Percentiles rank a stretch among this genome's conserved stretches.
phyloP scores from a whole-genome alignment of 2,329 filamentous ascomycete species.

The Thielaviopsis euricoi region DNA sequence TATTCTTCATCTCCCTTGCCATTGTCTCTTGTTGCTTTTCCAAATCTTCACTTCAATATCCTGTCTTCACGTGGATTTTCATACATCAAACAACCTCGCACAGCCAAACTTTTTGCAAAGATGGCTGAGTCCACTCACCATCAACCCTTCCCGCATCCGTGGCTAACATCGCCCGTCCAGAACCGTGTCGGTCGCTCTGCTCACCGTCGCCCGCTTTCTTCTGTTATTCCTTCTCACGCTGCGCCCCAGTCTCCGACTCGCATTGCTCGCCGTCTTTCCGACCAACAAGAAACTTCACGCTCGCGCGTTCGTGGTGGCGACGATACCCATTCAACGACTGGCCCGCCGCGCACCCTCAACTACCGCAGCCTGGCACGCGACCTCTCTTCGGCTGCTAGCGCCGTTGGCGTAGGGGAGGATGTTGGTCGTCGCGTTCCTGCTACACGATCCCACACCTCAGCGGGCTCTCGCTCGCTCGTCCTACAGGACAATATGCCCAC shows the following conservation, averaged over 20 bases:
- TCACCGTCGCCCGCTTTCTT: conserved; percentile 37
- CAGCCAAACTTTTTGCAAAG: background rate
- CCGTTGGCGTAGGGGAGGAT: conserved; percentile 19
- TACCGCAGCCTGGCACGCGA: conserved; percentile 29
- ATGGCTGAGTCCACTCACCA: conserved; percentile 11
- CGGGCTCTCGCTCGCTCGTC: conserved; percentile 31
- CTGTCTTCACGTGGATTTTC: background rate
- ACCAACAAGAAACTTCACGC: conserved; percentile 33
- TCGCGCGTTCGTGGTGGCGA: conserved; percentile 18
- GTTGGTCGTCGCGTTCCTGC: conserved; percentile 2
- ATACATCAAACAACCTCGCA: background rate
- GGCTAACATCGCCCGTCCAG: conserved; percentile 10
- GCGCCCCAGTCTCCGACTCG: conserved; percentile 33
- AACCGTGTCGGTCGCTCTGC: conserved; percentile 15
- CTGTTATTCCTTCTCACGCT: conserved; percentile 29
- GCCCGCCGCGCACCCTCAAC: conserved; percentile 26
- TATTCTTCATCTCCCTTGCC: background rate
- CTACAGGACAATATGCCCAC: conserved; percentile 26
- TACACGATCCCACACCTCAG: conserved; percentile 11
- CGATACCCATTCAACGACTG: conserved; percentile 28
- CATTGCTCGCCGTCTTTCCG: conserved; percentile 36
- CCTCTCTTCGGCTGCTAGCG: conserved; percentile 6
- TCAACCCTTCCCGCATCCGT: conserved; percentile 7
- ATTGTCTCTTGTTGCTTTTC: background rate
- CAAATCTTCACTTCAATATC: background rate